A percentile compares a stretch with the other conserved stretches of the same genome.
Conservation (phyloP, 2,329 filamentous ascomycete species). For the Aspergillus unguis region DNA sequence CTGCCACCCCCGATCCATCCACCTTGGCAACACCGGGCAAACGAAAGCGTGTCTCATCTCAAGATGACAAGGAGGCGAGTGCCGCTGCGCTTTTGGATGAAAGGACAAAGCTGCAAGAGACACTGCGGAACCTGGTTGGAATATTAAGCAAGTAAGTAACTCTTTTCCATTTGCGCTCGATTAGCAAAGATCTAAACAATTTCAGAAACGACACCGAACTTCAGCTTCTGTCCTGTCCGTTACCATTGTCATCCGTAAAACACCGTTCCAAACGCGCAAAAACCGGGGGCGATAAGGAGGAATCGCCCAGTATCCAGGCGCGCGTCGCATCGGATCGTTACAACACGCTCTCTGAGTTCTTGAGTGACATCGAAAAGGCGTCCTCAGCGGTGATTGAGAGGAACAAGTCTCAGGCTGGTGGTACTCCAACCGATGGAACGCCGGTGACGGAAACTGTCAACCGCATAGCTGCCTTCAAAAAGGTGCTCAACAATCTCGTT, state of each 20-base stretch:
- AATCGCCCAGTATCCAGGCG: constrained; percentile 37
- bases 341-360: constrained; percentile 40
- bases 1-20: constrained; percentile 27
- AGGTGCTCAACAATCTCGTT: constrained; percentile 61
- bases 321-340: constrained; percentile 39
- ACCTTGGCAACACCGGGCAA: constrained; percentile 37
- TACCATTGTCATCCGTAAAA: constrained; percentile 36
- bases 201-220: constrained; percentile 43
- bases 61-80: constrained; percentile 31
- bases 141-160: constrained; percentile 30
- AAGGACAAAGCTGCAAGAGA: constrained; percentile 32
- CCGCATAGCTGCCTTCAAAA: constrained; percentile 57
- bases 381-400: constrained; percentile 37
- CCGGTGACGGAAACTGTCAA: constrained; percentile 37
- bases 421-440: constrained; percentile 23
- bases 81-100: constrained; percentile 26
- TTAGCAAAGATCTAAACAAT: constrained; percentile 20
- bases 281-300: constrained; percentile 33
- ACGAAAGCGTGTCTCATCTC: constrained; percentile 40
- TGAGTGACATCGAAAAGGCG: constrained; percentile 42
- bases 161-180: neutral
- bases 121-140: constrained; percentile 34
- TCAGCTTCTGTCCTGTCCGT: constrained; percentile 40
- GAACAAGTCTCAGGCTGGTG: constrained; percentile 32
- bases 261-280: constrained; percentile 45